Conservation (phyloP, 2,329 filamentous ascomycete genomes). For the Trichoderma gracile region DNA sequence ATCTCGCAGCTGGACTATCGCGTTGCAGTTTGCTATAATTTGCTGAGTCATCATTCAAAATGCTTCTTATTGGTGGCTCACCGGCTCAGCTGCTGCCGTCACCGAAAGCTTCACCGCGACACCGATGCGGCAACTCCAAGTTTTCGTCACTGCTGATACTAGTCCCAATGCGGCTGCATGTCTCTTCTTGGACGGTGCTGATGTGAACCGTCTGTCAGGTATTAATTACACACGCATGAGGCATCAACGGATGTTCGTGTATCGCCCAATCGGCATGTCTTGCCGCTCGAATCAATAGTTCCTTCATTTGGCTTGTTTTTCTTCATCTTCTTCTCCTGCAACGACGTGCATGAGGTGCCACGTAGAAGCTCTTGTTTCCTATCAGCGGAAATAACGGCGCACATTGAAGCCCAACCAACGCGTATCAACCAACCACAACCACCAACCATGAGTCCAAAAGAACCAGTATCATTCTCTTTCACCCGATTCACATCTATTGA, state of each 20-base stretch:
- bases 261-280: background rate
- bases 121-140: background rate
- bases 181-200: background rate
- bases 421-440: slow-evolving; percentile 1
- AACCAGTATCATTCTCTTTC: background rate
- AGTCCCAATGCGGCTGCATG: background rate
- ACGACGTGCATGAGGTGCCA: slow-evolving; percentile 6
- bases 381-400: slow-evolving; percentile 7
- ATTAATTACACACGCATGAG: background rate
- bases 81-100: background rate
- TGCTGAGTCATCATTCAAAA: slow-evolving; percentile 26
- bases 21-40: background rate
- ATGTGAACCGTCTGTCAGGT: background rate
- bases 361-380: slow-evolving; percentile 6
- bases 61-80: slow-evolving; percentile 17
- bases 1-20: slow-evolving; percentile 26
- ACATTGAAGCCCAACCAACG: slow-evolving; percentile 5
- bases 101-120: slow-evolving; percentile 13
- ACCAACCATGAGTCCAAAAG: background rate
- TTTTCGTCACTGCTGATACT: no score
- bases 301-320: background rate
- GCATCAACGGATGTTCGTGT: slow-evolving; percentile 3
- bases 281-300: background rate
- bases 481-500: background rate
- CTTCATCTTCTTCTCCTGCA: background rate